Conservation (phyloP, 2,329 filamentous ascomycete species). For the Ilyonectria robusta region DNA sequence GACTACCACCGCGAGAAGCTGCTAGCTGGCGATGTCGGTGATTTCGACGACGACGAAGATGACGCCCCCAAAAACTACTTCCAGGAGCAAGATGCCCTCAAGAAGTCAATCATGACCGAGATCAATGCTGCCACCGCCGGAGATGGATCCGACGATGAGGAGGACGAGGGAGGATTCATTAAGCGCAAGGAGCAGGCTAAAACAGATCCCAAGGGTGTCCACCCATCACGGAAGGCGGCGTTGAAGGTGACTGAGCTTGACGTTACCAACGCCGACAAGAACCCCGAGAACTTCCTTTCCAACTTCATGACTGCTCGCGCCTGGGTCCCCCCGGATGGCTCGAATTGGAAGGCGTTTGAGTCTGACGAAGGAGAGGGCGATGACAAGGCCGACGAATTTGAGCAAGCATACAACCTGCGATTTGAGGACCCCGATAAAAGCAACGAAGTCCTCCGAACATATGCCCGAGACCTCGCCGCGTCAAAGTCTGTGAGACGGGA, state of each 20-base stretch:
- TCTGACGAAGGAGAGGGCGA: slow-evolving; percentile 91
- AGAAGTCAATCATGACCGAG: slow-evolving; percentile 82
- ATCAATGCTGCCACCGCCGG: slow-evolving; percentile 77
- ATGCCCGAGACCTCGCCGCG: slow-evolving; percentile 87
- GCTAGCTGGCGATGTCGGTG: slow-evolving; percentile 78
- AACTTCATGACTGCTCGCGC: slow-evolving; percentile 95
- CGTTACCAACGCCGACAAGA: slow-evolving; percentile 83
- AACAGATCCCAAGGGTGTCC: slow-evolving; percentile 61
- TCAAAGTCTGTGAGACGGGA: slow-evolving; percentile 89
- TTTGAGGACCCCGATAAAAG: slow-evolving; percentile 93
- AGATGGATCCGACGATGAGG: slow-evolving; percentile 67
- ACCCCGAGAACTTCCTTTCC: slow-evolving; percentile 93
- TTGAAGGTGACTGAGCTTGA: slow-evolving; percentile 72
- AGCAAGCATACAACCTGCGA: slow-evolving; percentile 94
- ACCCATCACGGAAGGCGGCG: slow-evolving; percentile 67
- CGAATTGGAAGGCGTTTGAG: slow-evolving; percentile 85
- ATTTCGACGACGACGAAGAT: slow-evolving; percentile 70
- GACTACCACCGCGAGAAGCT: slow-evolving; percentile 95
- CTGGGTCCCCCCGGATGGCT: slow-evolving; percentile 81
- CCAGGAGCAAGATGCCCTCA: slow-evolving; percentile 89
- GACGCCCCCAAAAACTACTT: slow-evolving; percentile 79
- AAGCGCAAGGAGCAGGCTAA: slow-evolving; percentile 75
- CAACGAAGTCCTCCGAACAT: slow-evolving; percentile 89
- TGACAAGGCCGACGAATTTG: slow-evolving; percentile 85
- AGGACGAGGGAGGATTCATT: slow-evolving; percentile 77